Conservation (phyloP, 768 basidiomycete genomes). For the Kondoa malvinella region DNA sequence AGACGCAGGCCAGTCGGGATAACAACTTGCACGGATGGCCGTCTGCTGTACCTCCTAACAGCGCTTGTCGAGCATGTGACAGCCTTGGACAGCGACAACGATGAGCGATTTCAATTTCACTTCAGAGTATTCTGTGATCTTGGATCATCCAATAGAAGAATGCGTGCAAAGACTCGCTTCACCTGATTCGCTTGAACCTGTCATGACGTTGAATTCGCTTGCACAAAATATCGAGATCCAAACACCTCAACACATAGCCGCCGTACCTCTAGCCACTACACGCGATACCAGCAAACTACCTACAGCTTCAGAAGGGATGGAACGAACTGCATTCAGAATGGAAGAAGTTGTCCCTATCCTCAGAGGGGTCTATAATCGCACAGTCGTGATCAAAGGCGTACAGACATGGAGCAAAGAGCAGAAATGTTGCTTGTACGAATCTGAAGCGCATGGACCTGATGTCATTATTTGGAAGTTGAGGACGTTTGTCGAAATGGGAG, state of each 20-base stretch:
- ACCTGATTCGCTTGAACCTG: background rate
- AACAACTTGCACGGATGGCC: background rate
- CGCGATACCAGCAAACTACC: background rate
- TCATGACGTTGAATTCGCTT: background rate
- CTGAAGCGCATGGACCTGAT: background rate
- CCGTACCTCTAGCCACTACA: background rate
- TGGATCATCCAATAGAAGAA: background rate
- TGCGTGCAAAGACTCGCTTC: background rate
- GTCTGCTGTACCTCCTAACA: background rate
- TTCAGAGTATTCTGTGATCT: background rate
- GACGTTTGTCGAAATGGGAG: background rate
- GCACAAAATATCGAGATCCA: background rate
- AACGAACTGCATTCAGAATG: background rate
- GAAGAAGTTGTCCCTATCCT: background rate
- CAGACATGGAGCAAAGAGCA: background rate
- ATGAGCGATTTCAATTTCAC: background rate
- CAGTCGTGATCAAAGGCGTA: background rate
- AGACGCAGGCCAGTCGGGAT: background rate
- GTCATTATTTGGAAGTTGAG: slow-evolving; percentile 6
- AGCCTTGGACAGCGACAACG: background rate
- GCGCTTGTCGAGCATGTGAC: no score
- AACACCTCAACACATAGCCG: background rate
- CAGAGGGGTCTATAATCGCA: background rate
- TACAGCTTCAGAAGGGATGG: slow-evolving; percentile 8
- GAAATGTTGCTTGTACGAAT: slow-evolving; percentile 1